Evolutionary conservation across 768 basidiomycete species (phyloP).

Genomic region (Boletus pseudopeckii): DNA sequence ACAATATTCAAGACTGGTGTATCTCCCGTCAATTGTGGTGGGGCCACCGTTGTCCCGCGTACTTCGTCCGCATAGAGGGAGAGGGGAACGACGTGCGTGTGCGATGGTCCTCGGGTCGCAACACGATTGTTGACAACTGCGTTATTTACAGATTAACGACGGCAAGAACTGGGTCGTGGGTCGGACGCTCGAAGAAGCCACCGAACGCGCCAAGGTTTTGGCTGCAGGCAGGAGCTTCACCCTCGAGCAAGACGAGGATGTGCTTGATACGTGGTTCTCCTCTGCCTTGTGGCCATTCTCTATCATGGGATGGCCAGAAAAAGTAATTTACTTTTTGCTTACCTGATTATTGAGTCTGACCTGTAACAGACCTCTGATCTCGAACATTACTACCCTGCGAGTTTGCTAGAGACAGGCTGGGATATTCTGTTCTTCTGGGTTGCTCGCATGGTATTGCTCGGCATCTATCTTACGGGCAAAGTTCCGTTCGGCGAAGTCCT

Average conservation of each 20-base stretch:
- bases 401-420: conserved; percentile 97
- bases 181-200: conserved; percentile 72
- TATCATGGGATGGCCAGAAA: conserved; percentile 96
- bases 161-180: conserved; percentile 92
- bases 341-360: neutral
- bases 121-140: neutral
- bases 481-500: conserved; percentile 95
- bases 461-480: conserved; percentile 80
- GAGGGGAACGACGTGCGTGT: conserved; percentile 56
- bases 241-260: conserved; percentile 92
- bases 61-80: conserved; percentile 85
- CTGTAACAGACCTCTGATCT: conserved; percentile 68
- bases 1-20: conserved; percentile 97
- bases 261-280: conserved; percentile 99
- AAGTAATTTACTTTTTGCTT: conserved; percentile 42
- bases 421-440: conserved; percentile 99
- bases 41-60: conserved; percentile 96
- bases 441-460: conserved; percentile 95
- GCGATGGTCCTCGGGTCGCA: neutral
- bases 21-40: conserved; percentile 99
- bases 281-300: conserved; percentile 98
- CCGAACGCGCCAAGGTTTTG: conserved; percentile 63
- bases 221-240: conserved; percentile 66
- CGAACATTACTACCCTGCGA: conserved; percentile 79
- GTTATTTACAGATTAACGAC: conserved; percentile 48